These are phyloP conservation scores for Lasiosphaeris hirsuta DNA, from an alignment of 495 filamentous ascomycete genomes.

Conservation along the genomic window DNA sequence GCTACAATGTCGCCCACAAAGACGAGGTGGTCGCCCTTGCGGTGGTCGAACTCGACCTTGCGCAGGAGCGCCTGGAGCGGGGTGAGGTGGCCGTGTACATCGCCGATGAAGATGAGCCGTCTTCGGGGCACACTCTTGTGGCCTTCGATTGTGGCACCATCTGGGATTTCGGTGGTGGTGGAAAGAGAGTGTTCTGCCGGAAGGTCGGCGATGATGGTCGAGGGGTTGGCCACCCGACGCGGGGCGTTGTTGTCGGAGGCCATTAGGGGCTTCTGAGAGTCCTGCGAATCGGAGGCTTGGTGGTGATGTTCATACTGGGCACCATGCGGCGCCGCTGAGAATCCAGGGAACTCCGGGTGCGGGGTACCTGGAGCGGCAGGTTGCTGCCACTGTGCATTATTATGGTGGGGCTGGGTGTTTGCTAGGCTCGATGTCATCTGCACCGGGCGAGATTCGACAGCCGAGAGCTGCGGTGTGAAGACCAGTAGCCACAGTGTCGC, in stretches of 20 bases:
- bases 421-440: not conserved
- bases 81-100: slow-evolving; percentile 81
- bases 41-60: slow-evolving; percentile 60
- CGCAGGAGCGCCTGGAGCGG: slow-evolving; percentile 64
- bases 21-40: slow-evolving; percentile 68
- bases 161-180: not conserved
- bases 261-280: not conserved
- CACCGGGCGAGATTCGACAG: not conserved
- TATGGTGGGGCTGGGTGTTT: not conserved
- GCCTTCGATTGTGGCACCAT: not conserved
- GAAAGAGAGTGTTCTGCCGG: slow-evolving; percentile 35
- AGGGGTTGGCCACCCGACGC: not conserved
- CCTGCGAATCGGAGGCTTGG: too few species aligned
- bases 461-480: not conserved
- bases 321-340: too few species aligned
- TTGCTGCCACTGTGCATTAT: too few species aligned
- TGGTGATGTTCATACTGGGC: too few species aligned
- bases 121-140: not conserved
- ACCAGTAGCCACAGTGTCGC: not conserved
- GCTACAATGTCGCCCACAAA: slow-evolving; percentile 81
- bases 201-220: slow-evolving; percentile 30
- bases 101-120: slow-evolving; percentile 74
- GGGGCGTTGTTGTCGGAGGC: not conserved
- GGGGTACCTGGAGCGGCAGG: too few species aligned
- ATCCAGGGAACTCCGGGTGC: too few species aligned